A percentile compares a stretch with the other conserved stretches of the same genome.
Conservation (phyloP, 2,329 filamentous ascomycete species). For the Neonectria coccinea region DNA sequence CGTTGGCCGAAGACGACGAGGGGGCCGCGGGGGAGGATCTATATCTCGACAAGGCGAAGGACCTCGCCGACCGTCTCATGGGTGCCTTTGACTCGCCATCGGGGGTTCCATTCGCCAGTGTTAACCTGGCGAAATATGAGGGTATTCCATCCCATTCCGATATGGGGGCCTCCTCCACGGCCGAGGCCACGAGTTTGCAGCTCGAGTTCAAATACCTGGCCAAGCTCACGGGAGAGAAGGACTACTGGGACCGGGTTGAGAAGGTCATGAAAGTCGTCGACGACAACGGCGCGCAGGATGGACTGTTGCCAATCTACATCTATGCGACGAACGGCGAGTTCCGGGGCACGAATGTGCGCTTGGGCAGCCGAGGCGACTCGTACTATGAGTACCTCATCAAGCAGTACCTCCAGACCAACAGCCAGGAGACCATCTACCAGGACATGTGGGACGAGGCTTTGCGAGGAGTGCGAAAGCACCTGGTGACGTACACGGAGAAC, state of each 20-base stretch:
- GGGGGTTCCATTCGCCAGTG: slow-evolving; percentile 89
- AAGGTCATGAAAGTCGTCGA: slow-evolving; percentile 93
- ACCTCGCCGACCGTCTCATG: slow-evolving; percentile 87
- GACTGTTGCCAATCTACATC: slow-evolving; percentile 92
- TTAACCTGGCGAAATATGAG: slow-evolving; percentile 82
- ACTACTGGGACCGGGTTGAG: slow-evolving; percentile 93
- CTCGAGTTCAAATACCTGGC: slow-evolving; percentile 97
- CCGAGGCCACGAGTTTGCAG: slow-evolving; percentile 91
- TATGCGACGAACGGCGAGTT: slow-evolving; percentile 84
- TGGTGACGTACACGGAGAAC: slow-evolving; percentile 87
- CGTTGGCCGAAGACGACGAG: slow-evolving; percentile 76
- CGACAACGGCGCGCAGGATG: slow-evolving; percentile 80
- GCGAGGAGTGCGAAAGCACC: slow-evolving; percentile 86
- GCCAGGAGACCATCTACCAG: slow-evolving; percentile 85
- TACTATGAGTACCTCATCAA: slow-evolving; percentile 99
- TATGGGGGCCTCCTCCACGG: slow-evolving; percentile 89
- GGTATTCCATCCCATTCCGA: slow-evolving; percentile 87
- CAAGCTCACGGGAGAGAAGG: slow-evolving; percentile 90
- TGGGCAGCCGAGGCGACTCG: slow-evolving; percentile 94
- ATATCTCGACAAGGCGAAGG: slow-evolving; percentile 95
- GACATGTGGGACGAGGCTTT: slow-evolving; percentile 95
- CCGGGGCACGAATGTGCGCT: slow-evolving; percentile 84
- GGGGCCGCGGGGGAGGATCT: slow-evolving; percentile 85
- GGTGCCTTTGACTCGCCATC: slow-evolving; percentile 89
- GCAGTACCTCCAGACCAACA: slow-evolving; percentile 94